Percentiles rank a stretch among this genome's conserved stretches.
These are phyloP conservation scores for Aspergillus spinulosporus DNA, from an alignment of 2,329 filamentous ascomycete genomes.

Conservation along the genomic window DNA sequence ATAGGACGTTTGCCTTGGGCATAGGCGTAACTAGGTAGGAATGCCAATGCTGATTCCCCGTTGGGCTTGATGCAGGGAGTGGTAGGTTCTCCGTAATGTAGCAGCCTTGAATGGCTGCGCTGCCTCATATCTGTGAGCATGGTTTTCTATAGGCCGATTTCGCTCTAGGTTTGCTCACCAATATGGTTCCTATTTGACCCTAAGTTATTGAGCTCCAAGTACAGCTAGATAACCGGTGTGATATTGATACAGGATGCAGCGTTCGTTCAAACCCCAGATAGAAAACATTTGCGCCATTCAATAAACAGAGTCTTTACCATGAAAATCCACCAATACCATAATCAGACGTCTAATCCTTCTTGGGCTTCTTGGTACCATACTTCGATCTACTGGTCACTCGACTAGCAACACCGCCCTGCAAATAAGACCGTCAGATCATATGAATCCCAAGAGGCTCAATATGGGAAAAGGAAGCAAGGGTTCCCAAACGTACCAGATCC, in stretches of 20 bases:
- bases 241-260: slow-evolving; percentile 10
- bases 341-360: slow-evolving; percentile 59
- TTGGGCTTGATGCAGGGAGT: no score
- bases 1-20: no score
- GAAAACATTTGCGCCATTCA: slow-evolving; percentile 13
- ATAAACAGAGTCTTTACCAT: background rate
- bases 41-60: no score
- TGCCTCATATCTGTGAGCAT: no score
- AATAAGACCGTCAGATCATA: slow-evolving; percentile 28
- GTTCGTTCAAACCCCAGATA: background rate
- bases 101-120: no score
- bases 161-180: no score
- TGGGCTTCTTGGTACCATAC: slow-evolving; percentile 98
- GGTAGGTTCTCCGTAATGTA: no score
- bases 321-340: background rate
- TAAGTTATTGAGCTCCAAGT: background rate
- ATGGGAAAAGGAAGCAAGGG: background rate
- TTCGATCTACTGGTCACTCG: slow-evolving; percentile 85
- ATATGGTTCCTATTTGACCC: background rate
- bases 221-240: slow-evolving; percentile 1
- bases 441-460: no score
- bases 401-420: slow-evolving; percentile 83
- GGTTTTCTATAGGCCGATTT: no score
- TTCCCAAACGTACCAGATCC: slow-evolving; percentile 73
- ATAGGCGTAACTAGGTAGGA: no score